Evolutionary conservation across 345 rosid species (phyloP).

Genomic region (Mangifera indica): DNA sequence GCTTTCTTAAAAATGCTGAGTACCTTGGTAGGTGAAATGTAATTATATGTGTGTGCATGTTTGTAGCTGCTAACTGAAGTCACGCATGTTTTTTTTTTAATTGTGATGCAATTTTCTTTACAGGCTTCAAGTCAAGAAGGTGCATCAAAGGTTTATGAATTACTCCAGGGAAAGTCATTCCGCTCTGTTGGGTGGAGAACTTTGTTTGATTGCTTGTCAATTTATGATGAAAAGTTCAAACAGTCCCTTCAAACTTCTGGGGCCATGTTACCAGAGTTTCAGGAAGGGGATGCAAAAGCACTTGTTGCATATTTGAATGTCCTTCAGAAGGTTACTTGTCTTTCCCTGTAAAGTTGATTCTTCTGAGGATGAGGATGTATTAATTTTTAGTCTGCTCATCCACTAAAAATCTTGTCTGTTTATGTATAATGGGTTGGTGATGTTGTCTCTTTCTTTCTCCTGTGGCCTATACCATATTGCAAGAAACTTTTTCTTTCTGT

Average conservation of each 20-base stretch:
- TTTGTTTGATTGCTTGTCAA: slow-evolving; percentile 78
- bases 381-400: neutral
- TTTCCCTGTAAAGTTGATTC: neutral
- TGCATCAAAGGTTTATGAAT: slow-evolving; percentile 82
- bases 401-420: neutral
- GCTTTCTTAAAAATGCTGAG: slow-evolving; percentile 93
- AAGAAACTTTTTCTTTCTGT: neutral
- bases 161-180: slow-evolving; percentile 84
- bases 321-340: slow-evolving; percentile 72
- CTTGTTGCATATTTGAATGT: slow-evolving; percentile 95
- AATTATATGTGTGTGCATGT: slow-evolving; percentile 6
- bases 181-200: slow-evolving; percentile 94
- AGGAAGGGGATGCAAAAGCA: slow-evolving; percentile 94
- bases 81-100: slow-evolving; percentile 4
- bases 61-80: slow-evolving; percentile 10
- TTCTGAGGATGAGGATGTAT: neutral
- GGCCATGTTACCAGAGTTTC: slow-evolving; percentile 83
- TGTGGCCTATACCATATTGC: neutral
- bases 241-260: slow-evolving; percentile 86
- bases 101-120: slow-evolving; percentile 21
- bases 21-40: slow-evolving; percentile 70
- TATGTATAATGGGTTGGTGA: neutral
- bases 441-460: neutral
- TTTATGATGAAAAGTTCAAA: slow-evolving; percentile 88
- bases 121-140: slow-evolving; percentile 97